A percentile compares a stretch with the other conserved stretches of the same genome.
phyloP scores from a whole-genome alignment of 164 flowering plant genomes.

The Tinospora cordifolia region DNA sequence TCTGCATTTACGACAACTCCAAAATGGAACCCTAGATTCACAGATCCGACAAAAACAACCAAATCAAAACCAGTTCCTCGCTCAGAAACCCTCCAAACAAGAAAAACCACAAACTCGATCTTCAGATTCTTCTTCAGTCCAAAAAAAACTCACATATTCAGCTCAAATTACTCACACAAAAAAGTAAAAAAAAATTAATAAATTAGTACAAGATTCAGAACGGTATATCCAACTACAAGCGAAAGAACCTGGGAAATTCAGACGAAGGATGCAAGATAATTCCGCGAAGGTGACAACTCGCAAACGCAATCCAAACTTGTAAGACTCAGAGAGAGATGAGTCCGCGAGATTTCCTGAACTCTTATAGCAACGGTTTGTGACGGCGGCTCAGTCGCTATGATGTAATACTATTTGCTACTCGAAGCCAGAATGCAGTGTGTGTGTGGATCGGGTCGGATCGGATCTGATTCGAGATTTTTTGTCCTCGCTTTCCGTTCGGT shows the following conservation, averaged over 20 bases:
- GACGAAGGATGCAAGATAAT: background rate
- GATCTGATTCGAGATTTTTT: background rate
- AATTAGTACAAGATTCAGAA: background rate
- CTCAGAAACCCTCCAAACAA: background rate
- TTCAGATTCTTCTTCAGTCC: background rate
- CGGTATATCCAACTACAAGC: background rate
- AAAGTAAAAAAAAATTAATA: background rate
- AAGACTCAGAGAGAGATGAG: too few relatives aligned
- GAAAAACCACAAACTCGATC: background rate
- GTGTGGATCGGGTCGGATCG: background rate
- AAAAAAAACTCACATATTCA: background rate
- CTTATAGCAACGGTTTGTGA: background rate
- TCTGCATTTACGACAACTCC: conserved; percentile 27
- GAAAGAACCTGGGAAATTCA: background rate
- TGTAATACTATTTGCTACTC: background rate
- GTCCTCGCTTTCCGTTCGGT: background rate
- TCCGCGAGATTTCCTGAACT: background rate
- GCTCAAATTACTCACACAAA: background rate
- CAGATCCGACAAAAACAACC: conserved; percentile 5
- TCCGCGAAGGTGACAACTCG: conserved; percentile 1
- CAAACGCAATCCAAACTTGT: conserved; percentile 1
- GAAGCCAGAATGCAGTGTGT: background rate
- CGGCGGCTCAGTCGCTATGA: background rate
- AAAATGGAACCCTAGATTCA: background rate
- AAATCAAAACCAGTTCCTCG: background rate